Conservation (phyloP, 345 rosid genomes). For the Citrus sinensis region DVS_A1.0 CM039168.1:10000501-10001000, state of each 20-base stretch:
- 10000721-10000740: background rate
- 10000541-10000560: background rate
- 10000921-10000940: slow-evolving; percentile 41
- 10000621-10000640: background rate
- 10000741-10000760: background rate
- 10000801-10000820: background rate
- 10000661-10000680: background rate
- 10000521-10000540: background rate
- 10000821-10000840: background rate
- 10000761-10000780: background rate
- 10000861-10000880: slow-evolving; percentile 36
- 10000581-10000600: background rate
- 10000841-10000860: slow-evolving; percentile 8
- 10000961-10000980: background rate
- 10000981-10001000: background rate
- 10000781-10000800: background rate
- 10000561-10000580: background rate
- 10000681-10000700: background rate
- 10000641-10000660: background rate
- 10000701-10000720: background rate
- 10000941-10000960: slow-evolving; percentile 1
- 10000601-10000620: background rate
- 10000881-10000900: slow-evolving; percentile 47
- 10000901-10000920: slow-evolving; percentile 24
- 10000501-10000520: background rate